Evolutionary conservation across 176 grass and related monocot species (phyloP), one percentile per base, ranked within the genome.

Genomic region (Zea luxurians): DNA sequence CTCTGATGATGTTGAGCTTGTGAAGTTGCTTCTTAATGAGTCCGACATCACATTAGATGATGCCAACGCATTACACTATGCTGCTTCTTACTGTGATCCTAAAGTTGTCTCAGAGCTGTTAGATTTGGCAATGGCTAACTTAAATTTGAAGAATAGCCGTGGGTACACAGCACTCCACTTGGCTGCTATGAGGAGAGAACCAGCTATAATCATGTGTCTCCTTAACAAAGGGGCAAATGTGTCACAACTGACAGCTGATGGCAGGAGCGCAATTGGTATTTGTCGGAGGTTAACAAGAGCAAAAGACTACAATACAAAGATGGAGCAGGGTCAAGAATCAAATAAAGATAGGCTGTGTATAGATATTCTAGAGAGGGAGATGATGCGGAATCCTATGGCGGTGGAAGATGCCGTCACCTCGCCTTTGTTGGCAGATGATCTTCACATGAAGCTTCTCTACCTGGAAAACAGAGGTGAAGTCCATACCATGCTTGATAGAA

Each of bases 331-430:
- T 34, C 86, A 89, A 76, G 96, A 93, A 82, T 90, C 92, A n/a
- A 99, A 99, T 80, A 99, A 95, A 92, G 92, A 99, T 80, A 85
- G 86, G 57, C 45, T 99, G 37, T 99, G 92, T 82, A 96, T 99
- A 70, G 96, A 99, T 76, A 86, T 99, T 36, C 78, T 99, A 65
- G 90, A 99, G 43, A 93, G 90, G 84, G 96, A 99, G 84, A 89
- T 96, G 81, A 82, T 63, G 78, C 87, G 88, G n/a, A 99, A 91
- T 86, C 88, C 88, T 35, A 82, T 91, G 73, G 61, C 20, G 54
- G 86, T 75, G 36, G 92, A 99, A 87, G 92, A 99, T 80, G 88
- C 92, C 6, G 92, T 99, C 64, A 99, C 90, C 21, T 99, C 92
- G 5, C 96, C 96, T 65, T 87, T 99, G 66, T 86, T 96, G 59